Evolutionary conservation across 768 basidiomycete species (phyloP), one percentile per base, ranked within the genome.

Genomic region (Tubosaeta brunneosetosa): DNA sequence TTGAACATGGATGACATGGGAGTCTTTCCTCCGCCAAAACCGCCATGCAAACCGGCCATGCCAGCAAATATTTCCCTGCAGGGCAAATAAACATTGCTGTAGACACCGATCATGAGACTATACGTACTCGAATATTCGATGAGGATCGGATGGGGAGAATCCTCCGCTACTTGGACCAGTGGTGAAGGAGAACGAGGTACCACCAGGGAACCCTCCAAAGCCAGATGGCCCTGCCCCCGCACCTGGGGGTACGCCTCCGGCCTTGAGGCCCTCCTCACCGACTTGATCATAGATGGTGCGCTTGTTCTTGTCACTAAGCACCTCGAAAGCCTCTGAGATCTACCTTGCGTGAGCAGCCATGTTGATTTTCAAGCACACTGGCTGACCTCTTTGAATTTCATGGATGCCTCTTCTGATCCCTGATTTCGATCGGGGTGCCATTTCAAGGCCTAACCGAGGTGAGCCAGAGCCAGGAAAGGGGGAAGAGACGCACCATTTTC

Each of bases 241-340:
- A 40, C 80, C 80, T 32, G 78, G 80, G 52, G 84, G 80, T 29
- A 73, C 61, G 1, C 75, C 81, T 33, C 80, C 80, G 7, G 81
- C 81, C 67, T 97, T 97, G 59, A 97, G 78, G 2, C 95, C 94
- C 51, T 97, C 94, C 67, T 97, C 94, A 33, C 95, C 95, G 50
- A 94, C 86, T 60, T 97, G 91, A 69, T 97, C 94, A 58, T 94
- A 97, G 7, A 92, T 66, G 0, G 88, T 72, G 22, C 91, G 86
- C 63, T 92, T 93, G 65, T 91, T 77, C 68, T 83, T 82, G 71
- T 97, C 93, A 47, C 80, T 89, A 51, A 98, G 83, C 27, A 95
- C 94, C 66, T 98, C 95, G 62, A 95, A 98, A 0, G 93, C 94
- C 74, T 97, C 95, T 31, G 90, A 90, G 43, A 97, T 81, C 88